Evolutionary conservation across 176 grass and related monocot genomes (phyloP).

Genomic region (Musa troglodytarum): DNA sequence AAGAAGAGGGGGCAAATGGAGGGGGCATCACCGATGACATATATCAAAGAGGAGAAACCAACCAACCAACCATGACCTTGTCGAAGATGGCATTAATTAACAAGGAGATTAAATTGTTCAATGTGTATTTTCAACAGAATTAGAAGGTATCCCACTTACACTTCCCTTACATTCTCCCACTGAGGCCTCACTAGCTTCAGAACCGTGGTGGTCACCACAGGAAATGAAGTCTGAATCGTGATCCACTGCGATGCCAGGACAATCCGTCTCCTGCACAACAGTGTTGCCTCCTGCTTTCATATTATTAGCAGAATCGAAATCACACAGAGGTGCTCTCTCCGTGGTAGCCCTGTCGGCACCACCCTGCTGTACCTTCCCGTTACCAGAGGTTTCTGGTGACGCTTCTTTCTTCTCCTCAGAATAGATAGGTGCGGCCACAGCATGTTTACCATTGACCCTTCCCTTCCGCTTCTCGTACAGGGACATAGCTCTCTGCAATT

Average conservation of each 20-base stretch:
- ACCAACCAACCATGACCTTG: too few species aligned
- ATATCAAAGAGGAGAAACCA: neutral
- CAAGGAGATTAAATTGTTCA: constrained; percentile 82
- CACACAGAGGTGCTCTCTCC: constrained; percentile 20
- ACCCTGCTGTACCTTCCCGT: constrained; percentile 17
- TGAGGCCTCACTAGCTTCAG: constrained; percentile 51
- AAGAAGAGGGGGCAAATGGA: neutral
- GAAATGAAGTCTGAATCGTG: constrained; percentile 23
- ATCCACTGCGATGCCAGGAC: constrained; percentile 6
- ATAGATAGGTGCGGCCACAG: neutral
- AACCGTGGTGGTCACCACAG: constrained; percentile 31
- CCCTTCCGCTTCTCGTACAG: constrained; percentile 54
- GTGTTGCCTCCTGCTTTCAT: constrained; percentile 28
- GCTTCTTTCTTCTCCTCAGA: constrained; percentile 28
- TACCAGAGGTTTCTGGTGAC: constrained; percentile 10
- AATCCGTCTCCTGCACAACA: constrained; percentile 13
- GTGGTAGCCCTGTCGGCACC: constrained; percentile 13
- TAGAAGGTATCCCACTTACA: constrained; percentile 94
- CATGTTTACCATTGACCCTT: constrained; percentile 21
- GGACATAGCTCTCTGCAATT: constrained; percentile 70
- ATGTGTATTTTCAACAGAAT: constrained; percentile 99
- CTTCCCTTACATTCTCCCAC: constrained; percentile 55
- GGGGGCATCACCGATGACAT: neutral
- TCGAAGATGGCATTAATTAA: neutral
- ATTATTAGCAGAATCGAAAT: constrained; percentile 22